phyloP scores from a whole-genome alignment of 2,329 filamentous ascomycete species.

The Colletotrichum spinosum region DNA sequence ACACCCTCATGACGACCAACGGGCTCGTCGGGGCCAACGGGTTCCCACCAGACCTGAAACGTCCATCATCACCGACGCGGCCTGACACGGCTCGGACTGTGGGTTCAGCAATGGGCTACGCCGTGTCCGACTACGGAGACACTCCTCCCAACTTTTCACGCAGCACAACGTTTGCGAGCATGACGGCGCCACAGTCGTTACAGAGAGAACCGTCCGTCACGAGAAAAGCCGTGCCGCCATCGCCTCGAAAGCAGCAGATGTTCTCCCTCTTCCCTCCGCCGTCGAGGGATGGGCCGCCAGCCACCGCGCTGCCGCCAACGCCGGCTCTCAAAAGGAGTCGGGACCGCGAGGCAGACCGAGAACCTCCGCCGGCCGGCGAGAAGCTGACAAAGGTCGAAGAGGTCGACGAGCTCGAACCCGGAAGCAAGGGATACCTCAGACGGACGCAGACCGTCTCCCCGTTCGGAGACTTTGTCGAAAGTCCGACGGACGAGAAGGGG shows the following conservation, averaged over 20 bases:
- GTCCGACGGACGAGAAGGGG: conserved; percentile 18
- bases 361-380: conserved; percentile 8
- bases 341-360: background rate
- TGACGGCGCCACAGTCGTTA: conserved; percentile 11
- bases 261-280: conserved; percentile 27
- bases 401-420: conserved; percentile 28
- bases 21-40: conserved; percentile 32
- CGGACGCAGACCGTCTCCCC: conserved; percentile 48
- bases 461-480: conserved; percentile 45
- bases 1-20: conserved; percentile 35
- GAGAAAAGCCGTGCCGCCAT: conserved; percentile 23
- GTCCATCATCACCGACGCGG: conserved; percentile 17
- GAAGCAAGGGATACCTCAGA: conserved; percentile 45
- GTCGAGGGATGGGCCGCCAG: conserved; percentile 18
- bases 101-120: conserved; percentile 24
- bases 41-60: conserved; percentile 43
- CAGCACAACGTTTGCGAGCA: conserved; percentile 22
- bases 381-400: conserved; percentile 29
- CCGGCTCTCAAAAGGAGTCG: background rate
- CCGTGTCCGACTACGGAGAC: conserved; percentile 24
- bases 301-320: conserved; percentile 10
- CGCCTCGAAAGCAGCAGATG: conserved; percentile 24
- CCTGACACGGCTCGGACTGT: conserved; percentile 37
- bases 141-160: conserved; percentile 29
- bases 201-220: conserved; percentile 19